phyloP scores from a whole-genome alignment of 169 alveolate species.

The Plasmodium billcollinsi region DNA sequence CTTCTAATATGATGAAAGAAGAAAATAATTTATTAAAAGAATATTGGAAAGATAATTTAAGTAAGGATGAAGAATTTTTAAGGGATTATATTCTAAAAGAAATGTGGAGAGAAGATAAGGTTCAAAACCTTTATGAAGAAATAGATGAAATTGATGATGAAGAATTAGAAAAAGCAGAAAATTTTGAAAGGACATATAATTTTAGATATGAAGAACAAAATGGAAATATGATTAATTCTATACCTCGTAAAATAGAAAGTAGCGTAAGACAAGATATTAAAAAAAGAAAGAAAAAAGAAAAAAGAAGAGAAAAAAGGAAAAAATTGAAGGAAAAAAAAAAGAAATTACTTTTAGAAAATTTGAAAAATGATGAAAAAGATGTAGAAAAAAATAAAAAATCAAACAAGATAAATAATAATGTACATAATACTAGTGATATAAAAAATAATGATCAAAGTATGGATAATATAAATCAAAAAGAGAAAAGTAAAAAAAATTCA shows the following conservation, averaged over 20 bases:
- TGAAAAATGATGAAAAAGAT: constrained; percentile 16
- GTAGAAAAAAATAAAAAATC: not conserved
- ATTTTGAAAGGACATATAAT: constrained; percentile 82
- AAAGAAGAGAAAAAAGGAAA: constrained; percentile 41
- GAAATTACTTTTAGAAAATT: constrained; percentile 17
- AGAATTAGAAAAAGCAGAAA: constrained; percentile 81
- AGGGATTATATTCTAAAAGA: constrained; percentile 86
- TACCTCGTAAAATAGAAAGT: constrained; percentile 40
- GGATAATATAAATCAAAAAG: not conserved
- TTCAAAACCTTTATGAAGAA: constrained; percentile 73
- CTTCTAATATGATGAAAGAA: constrained; percentile 36
- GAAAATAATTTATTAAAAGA: constrained; percentile 65
- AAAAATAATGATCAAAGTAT: not conserved
- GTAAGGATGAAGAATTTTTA: constrained; percentile 84
- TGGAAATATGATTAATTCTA: constrained; percentile 35
- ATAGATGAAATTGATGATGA: constrained; percentile 83
- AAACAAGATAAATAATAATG: not conserved
- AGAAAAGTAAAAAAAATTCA: constrained; percentile 17
- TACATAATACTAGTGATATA: not conserved
- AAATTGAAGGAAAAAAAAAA: constrained; percentile 8
- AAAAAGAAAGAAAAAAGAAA: constrained; percentile 48
- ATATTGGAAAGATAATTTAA: constrained; percentile 78
- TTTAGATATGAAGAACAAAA: constrained; percentile 74
- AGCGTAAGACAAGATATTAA: constrained; percentile 32
- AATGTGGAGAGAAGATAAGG: constrained; percentile 86